These are phyloP conservation scores for Rhododendron griersonianum DNA, from an alignment of 148 eudicot species.

Conservation along the genomic window DNA sequence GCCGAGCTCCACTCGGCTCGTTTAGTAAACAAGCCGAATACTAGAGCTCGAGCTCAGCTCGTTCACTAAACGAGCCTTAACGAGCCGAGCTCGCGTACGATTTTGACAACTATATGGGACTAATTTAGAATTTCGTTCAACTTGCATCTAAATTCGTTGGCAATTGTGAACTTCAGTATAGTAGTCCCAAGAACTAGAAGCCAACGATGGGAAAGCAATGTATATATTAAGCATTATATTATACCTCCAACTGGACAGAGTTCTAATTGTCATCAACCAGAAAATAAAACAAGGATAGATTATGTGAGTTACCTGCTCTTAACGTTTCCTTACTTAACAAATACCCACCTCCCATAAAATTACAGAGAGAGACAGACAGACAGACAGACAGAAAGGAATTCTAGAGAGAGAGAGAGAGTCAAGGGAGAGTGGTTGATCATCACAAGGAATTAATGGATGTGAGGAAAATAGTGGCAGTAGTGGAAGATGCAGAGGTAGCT, in stretches of 20 bases:
- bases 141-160: not conserved
- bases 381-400: not conserved
- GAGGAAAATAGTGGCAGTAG: slow-evolving; percentile 73
- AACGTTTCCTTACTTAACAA: not conserved
- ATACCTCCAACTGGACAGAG: not conserved
- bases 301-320: not conserved
- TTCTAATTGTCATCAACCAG: not conserved
- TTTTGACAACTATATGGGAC: too few species aligned
- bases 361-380: not conserved
- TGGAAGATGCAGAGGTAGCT: slow-evolving; percentile 77
- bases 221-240: not conserved
- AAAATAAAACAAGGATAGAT: not conserved
- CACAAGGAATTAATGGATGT: slow-evolving; percentile 34
- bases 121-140: too few species aligned
- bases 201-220: not conserved
- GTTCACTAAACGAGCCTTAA: too few species aligned
- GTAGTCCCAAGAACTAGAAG: not conserved
- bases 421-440: not conserved
- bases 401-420: not conserved
- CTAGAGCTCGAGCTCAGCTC: too few species aligned
- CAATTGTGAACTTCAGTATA: not conserved
- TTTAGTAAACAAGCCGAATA: too few species aligned
- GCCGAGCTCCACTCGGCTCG: too few species aligned
- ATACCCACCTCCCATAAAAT: not conserved
- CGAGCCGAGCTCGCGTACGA: too few species aligned